These are phyloP conservation scores for Myxozyma neotropica DNA, from an alignment of 805 yeast genomes.

Conservation along the genomic window DNA sequence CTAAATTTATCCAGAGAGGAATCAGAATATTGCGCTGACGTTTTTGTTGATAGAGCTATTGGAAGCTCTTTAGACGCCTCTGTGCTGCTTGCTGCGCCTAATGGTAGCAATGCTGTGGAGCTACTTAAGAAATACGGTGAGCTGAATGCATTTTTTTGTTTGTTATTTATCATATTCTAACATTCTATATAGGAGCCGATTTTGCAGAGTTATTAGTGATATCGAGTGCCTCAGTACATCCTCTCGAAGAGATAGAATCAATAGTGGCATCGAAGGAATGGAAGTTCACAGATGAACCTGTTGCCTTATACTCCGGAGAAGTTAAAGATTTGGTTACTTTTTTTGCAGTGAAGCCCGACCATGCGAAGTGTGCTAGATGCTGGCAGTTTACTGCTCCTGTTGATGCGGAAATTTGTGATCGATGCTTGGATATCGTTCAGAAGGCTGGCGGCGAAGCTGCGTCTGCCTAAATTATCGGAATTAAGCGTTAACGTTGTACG, in stretches of 20 bases:
- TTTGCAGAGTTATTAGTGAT: slow-evolving; percentile 63
- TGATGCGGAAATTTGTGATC: slow-evolving; percentile 60
- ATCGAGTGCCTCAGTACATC: slow-evolving; percentile 55
- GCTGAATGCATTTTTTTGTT: background rate
- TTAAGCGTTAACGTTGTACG: no score
- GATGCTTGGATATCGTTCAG: slow-evolving; percentile 53
- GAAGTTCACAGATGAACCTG: background rate
- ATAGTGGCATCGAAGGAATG: background rate
- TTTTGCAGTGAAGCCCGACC: slow-evolving; percentile 44
- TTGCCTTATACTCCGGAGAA: background rate
- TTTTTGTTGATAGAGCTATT: slow-evolving; percentile 16
- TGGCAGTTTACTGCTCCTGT: slow-evolving; percentile 72
- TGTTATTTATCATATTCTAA: background rate
- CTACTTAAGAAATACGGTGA: slow-evolving; percentile 15
- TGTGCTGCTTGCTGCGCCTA: slow-evolving; percentile 45
- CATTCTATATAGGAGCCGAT: slow-evolving; percentile 44
- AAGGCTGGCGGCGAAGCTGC: background rate
- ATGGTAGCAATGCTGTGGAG: slow-evolving; percentile 18
- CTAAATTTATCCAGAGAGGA: background rate
- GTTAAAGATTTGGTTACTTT: slow-evolving; percentile 40
- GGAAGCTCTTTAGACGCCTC: slow-evolving; percentile 60
- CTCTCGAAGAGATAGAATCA: background rate
- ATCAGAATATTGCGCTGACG: background rate
- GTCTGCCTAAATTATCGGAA: no score
- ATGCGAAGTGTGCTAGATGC: slow-evolving; percentile 85